Base-by-base conservation (phyloP, 139 green algal species). In the Monoraphidium neglectum region DNA sequence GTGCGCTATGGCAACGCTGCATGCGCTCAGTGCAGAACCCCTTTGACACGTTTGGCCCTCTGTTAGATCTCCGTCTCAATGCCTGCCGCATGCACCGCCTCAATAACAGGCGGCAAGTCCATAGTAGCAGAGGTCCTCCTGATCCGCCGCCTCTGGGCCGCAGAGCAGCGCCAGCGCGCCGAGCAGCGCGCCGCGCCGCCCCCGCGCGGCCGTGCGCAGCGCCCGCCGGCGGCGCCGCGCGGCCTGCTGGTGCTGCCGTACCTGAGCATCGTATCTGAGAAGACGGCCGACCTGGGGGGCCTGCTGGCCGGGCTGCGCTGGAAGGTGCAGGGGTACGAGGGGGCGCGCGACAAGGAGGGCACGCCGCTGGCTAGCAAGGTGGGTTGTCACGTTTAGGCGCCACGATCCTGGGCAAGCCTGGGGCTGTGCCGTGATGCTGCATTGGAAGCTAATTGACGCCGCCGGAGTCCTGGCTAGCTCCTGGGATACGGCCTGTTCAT, bases 51-150 rank as follows among this genome's bases (percentile, higher is more conserved):
- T 47, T 62, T 4, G 38, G 10, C 46, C 18, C 28, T 33, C 40
- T 6, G 28, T 16, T 18, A 49, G 63, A 30, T 16, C 35, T 23
- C 51, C 6, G 12, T 24, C 23, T 53, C 16, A 61, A 47, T 13
- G 23, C 26, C 59, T 18, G 24, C 28, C 60, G 60, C 30, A 28
- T 68, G 15, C 62, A 30, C 33, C 32, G 4, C 46, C 13, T 70
- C 16, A 28, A 26, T 23, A 26, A 24, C 49, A 79, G 73, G 88
- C 18, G 90, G 90, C 56, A 95, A 95, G 82, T 88, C 82, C 56
- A 72, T 95, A 61, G 87, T 94, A 32, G 86, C 91, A 23, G 92
- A 96, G 76, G 70, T 96, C n/a, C 73, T 97, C 3, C 85, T 87
- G 63, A 76, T 97, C 5, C 62, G 86, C 1, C 81, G 84, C 1